A percentile compares a stretch with the other conserved stretches of the same genome.
Evolutionary conservation across 306 rosid species (phyloP).

Genomic region (Ormosia emarginata): DNA sequence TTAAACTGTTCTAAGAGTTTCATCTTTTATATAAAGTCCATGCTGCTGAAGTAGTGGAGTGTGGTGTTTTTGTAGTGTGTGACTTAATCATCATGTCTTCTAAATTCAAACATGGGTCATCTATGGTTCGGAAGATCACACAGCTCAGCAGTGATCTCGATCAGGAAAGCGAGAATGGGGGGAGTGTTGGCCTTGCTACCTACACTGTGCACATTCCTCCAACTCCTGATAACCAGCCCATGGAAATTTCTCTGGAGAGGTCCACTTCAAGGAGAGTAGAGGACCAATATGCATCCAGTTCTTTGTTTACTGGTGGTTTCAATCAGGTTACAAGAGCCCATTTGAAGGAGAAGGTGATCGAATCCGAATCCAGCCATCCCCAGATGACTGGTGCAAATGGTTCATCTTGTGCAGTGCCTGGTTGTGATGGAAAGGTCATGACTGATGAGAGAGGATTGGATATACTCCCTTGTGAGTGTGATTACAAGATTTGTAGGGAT

Average conservation of each 20-base stretch:
- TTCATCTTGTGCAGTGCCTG: constrained; percentile 50
- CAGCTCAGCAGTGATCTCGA: constrained; percentile 49
- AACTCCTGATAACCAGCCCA: constrained; percentile 70
- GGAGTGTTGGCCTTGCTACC: constrained; percentile 34
- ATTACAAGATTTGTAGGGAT: constrained; percentile 62
- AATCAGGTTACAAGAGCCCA: constrained; percentile 58
- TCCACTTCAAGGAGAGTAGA: constrained; percentile 56
- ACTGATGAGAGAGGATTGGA: constrained; percentile 65
- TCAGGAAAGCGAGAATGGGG: constrained; percentile 36
- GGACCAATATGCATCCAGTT: constrained; percentile 64
- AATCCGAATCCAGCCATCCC: constrained; percentile 59
- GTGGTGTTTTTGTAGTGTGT: neutral
- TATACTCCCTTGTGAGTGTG: constrained; percentile 62
- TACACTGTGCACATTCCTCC: constrained; percentile 60
- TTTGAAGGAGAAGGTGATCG: constrained; percentile 61
- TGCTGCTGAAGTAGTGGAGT: constrained; percentile 11
- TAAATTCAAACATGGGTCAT: constrained; percentile 20
- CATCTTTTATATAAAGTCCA: constrained; percentile 3
- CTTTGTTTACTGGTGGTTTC: constrained; percentile 70
- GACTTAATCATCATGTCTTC: constrained; percentile 27
- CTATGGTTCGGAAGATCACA: constrained; percentile 31
- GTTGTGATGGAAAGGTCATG: constrained; percentile 58
- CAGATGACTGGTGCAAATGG: constrained; percentile 70
- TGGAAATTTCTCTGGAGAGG: constrained; percentile 50
- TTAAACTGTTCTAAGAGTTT: constrained; percentile 25